Evolutionary conservation across 495 filamentous ascomycete genomes (phyloP).

Genomic region (Amniculicola lignicola): DNA sequence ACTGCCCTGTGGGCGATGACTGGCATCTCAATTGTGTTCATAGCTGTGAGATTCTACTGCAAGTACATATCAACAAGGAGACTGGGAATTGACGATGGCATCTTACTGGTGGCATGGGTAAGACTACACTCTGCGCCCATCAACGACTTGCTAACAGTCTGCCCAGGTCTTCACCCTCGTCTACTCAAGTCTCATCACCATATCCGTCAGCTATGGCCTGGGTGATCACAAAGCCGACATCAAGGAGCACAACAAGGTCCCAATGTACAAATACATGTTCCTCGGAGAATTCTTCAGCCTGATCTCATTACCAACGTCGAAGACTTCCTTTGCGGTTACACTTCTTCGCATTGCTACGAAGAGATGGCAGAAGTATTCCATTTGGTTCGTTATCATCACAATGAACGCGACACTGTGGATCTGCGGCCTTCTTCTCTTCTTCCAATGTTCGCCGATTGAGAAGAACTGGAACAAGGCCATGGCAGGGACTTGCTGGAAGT

Average conservation of each 20-base stretch:
- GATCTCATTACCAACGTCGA: conserved; percentile 2
- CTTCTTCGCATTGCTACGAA: conserved; percentile 3
- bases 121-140: neutral
- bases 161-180: conserved; percentile 1
- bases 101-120: conserved; percentile 5
- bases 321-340: conserved; percentile 12
- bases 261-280: conserved; percentile 4
- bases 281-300: conserved; percentile 15
- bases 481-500: conserved; percentile 6
- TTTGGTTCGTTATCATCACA: conserved; percentile 15
- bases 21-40: neutral
- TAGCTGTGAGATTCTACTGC: neutral
- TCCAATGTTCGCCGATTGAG: conserved; percentile 8
- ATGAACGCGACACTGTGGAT: conserved; percentile 8
- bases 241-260: neutral
- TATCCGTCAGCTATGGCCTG: conserved; percentile 10
- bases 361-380: conserved; percentile 1
- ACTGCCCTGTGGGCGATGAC: conserved; percentile 6
- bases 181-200: conserved; percentile 3
- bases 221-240: conserved; percentile 5
- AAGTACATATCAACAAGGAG: neutral
- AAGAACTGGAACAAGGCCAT: conserved; percentile 9
- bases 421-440: neutral
- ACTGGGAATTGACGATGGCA: conserved; percentile 2
- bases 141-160: neutral